Percentiles rank a stretch among this genome's conserved stretches.
phyloP scores from a whole-genome alignment of 208 protist genomes.

The Crithidia mellificae region DNA sequence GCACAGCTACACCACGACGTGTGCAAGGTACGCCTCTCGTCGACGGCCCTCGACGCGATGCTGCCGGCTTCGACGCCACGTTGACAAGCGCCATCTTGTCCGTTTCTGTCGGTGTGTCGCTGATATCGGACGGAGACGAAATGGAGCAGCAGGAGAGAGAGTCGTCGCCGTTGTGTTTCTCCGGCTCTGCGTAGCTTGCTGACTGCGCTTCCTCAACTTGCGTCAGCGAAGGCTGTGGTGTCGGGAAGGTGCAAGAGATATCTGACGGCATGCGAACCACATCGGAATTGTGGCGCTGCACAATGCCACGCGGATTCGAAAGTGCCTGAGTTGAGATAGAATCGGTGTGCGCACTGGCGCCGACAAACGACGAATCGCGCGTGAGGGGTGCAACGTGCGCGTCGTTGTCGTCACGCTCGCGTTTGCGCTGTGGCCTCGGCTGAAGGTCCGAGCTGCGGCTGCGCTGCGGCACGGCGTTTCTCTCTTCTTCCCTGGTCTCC shows the following conservation, averaged over 20 bases:
- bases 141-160: slow-evolving; percentile 16
- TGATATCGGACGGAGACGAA: slow-evolving; percentile 12
- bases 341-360: no score
- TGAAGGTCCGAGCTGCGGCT: no score
- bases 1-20: background rate
- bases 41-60: background rate
- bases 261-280: background rate
- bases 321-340: no score
- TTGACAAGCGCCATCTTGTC: background rate
- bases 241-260: slow-evolving; percentile 10
- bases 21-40: background rate
- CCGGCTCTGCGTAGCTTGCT: background rate
- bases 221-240: slow-evolving; percentile 5
- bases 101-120: background rate
- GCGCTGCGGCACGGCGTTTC: no score
- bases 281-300: no score
- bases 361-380: no score
- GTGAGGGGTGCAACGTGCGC: no score
- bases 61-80: background rate
- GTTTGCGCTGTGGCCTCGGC: no score
- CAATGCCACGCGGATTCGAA: no score
- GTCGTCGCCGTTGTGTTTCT: background rate
- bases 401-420: no score
- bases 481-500: no score
- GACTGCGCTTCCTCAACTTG: background rate